phyloP scores from a whole-genome alignment of 148 eudicot genomes.

The Diospyros lotus region DNA sequence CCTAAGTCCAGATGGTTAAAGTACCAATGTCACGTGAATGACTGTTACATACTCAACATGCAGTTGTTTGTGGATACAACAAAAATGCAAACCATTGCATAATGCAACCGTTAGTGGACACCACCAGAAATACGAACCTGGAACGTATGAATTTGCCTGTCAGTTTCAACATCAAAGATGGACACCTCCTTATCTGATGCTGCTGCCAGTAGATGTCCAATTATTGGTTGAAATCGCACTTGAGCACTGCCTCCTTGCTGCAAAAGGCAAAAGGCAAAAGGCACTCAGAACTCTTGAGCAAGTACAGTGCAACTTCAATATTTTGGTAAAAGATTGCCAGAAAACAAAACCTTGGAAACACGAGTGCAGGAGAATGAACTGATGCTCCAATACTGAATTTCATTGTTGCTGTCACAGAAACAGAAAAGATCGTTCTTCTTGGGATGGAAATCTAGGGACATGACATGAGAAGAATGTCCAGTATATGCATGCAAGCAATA shows the following conservation, averaged over 20 bases:
- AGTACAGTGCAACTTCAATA: constrained; percentile 12
- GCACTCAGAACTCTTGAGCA: neutral
- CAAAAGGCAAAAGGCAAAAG: constrained; percentile 21
- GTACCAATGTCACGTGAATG: neutral
- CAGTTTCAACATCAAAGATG: constrained; percentile 72
- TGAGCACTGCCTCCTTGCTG: constrained; percentile 80
- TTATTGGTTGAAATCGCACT: constrained; percentile 88
- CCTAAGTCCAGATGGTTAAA: constrained; percentile 34
- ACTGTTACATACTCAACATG: too few species aligned
- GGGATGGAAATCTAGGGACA: constrained; percentile 98
- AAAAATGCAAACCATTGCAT: too few species aligned
- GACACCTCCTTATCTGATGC: constrained; percentile 81
- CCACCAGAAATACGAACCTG: constrained; percentile 46
- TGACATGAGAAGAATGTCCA: constrained; percentile 63
- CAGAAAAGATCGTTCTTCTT: constrained; percentile 81
- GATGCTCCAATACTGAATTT: constrained; percentile 77
- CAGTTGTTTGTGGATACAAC: too few species aligned
- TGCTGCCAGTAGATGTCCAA: constrained; percentile 82
- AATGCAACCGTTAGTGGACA: neutral
- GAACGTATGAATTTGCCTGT: constrained; percentile 59
- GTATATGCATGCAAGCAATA: constrained; percentile 61
- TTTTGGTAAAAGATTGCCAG: constrained; percentile 21
- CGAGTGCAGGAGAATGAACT: constrained; percentile 66
- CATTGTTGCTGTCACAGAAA: constrained; percentile 77
- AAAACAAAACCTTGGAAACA: constrained; percentile 59